Base-by-base conservation (phyloP, 2,329 filamentous ascomycete genomes). In the Monosporascus cannonballus region DNA sequence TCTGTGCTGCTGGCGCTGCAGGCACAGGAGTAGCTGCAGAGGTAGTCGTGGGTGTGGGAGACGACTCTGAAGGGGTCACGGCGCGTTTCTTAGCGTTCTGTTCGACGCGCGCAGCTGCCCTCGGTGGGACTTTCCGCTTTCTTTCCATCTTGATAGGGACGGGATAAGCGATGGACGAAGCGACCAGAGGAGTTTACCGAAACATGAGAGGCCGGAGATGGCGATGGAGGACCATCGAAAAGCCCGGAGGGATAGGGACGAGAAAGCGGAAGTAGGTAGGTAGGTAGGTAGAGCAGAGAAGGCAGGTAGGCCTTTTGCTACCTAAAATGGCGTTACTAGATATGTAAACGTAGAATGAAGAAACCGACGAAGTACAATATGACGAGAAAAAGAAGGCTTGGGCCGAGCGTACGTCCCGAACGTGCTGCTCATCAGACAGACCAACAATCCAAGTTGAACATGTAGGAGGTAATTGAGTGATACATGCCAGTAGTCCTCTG, bases 111-210 rank as follows among this genome's bases (percentile, higher is more conserved):
- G 83, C 80, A 45, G 81, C 78, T 51, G 81, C 80, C 65, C 84
- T 78, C 42, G 83, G 76, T 22, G 83, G 83, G 55, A 85, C 71
- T 71, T 85, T 86, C 65, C 83, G 77, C 73, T 86, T 86, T 67
- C 74, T 79, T 72, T 86, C 83, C 82, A 86, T 86, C 42, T 49
- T 39, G 42, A 6, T 18, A n/a, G 11, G 24, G 3, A 41, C n/a
- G 20, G 22, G 17, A 46, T 22, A 46, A 22, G 22, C n/a, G 14
- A 46, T 15, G 6, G n/a, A 46, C 7, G 11, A 46, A n/a, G n/a
- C 8, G 22, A 46, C 20, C n/a, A 46, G 5, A 7, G 30, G 7
- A 7, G 42, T 14, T 27, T 46, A 46, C 15, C 24, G 24, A 56
- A 50, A 51, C 51, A 56, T 56, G 27, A 24, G 50, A 58, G 51